Base-by-base conservation (phyloP, 202 grass and related monocot species). In the Musa balbisiana region DNA sequence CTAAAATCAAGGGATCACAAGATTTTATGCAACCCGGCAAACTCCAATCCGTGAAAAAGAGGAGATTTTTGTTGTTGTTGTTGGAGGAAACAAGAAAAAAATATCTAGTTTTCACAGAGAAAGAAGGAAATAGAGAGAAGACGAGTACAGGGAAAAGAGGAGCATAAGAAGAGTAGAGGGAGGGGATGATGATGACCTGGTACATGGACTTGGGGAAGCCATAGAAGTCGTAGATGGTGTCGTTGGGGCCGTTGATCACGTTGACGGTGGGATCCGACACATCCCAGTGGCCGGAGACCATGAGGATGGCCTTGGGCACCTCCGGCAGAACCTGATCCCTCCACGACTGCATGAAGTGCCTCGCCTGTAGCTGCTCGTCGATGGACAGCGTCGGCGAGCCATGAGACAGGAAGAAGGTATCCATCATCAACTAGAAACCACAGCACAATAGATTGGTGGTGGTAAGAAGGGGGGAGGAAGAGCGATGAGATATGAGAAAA, bases 151-250 rank as follows among this genome's bases (percentile, higher is more conserved):
- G 23, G 50, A 21, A 27, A 16, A 53, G n/a, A 65, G 4, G 19
- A 20, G 49, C 23, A 52, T 49, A 13, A 62, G 11, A 3, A 78
- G 76, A 12, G n/a, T 12, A 19, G 11, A 26, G 6, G 62, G 60
- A 9, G 9, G 73, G 71, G 50, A 14, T 73, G 71, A 71, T 71
- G 53, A 27, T 8, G 33, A 83, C 75, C 81, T 83, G 20, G 58
- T 87, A 87, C 80, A 87, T 79, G 49, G 62, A 55, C 16, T 75
- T 65, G 24, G 84, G 84, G 80, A 87, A 87, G 3, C 80, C 80
- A 8, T 79, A 82, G 80, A 87, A 87, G 66, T 87, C 84, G 27
- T 87, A 72, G 64, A 87, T 87, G 76, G 84, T 87, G 53, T 79
- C 55, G 71, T n/a, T 62, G 51, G 63, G 9, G 11, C 80, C 84